phyloP scores from a whole-genome alignment of 805 yeast genomes.

The Wickerhamiella kurtzmanii region DNA sequence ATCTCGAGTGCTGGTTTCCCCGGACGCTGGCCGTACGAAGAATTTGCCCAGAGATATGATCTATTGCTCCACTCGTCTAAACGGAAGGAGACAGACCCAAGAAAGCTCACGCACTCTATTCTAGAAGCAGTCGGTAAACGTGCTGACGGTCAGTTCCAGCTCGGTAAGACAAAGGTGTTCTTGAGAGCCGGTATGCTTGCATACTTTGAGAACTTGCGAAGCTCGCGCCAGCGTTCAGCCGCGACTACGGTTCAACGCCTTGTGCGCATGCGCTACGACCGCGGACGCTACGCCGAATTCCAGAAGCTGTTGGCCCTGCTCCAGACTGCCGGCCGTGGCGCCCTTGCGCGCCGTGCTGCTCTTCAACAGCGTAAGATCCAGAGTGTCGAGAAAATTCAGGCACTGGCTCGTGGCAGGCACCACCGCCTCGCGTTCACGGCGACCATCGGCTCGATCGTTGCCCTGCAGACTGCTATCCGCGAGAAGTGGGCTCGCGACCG shows the following conservation, averaged over 20 bases:
- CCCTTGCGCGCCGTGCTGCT: conserved; percentile 39
- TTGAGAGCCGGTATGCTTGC: conserved; percentile 96
- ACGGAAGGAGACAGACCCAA: conserved; percentile 36
- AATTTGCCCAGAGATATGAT: conserved; percentile 81
- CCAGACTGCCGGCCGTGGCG: conserved; percentile 58
- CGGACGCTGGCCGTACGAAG: conserved; percentile 86
- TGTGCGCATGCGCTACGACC: conserved; percentile 49
- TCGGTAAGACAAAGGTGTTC: conserved; percentile 87
- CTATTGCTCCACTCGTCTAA: conserved; percentile 59
- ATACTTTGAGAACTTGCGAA: conserved; percentile 68
- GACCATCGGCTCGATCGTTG: conserved; percentile 38
- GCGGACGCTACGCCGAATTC: conserved; percentile 44
- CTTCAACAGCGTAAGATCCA: conserved; percentile 36
- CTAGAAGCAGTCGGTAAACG: conserved; percentile 42
- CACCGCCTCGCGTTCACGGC: conserved; percentile 42
- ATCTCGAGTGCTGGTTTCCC: conserved; percentile 98
- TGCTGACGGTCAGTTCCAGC: conserved; percentile 57
- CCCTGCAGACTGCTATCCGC: conserved; percentile 46
- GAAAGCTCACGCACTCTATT: conserved; percentile 54
- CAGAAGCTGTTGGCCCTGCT: conserved; percentile 39
- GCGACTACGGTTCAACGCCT: conserved; percentile 81
- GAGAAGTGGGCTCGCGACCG: conserved; percentile 38
- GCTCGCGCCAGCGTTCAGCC: conserved; percentile 61
- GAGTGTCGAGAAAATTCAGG: conserved; percentile 66
- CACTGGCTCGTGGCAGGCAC: conserved; percentile 31